Evolutionary conservation across 139 green algal species (phyloP).

Genomic region (Chlamydomonas sphaeroides): DNA sequence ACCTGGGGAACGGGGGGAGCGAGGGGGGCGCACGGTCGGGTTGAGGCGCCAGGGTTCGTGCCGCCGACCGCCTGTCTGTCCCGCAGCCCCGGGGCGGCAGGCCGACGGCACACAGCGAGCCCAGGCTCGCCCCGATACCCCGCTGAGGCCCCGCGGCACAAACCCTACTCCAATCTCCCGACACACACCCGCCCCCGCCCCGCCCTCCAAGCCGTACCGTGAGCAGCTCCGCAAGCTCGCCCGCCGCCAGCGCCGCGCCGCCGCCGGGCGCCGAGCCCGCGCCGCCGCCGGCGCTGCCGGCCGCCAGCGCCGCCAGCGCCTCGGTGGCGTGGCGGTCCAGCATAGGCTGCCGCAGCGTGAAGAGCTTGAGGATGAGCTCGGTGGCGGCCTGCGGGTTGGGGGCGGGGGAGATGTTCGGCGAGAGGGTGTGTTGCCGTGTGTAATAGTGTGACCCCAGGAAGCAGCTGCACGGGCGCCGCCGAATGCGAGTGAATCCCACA

Average conservation of each 20-base stretch:
- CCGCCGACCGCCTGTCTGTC: no score
- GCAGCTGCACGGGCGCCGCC: no score
- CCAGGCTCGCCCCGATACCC: no score
- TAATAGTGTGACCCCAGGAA: no score
- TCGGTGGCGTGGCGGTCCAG: constrained; percentile 75
- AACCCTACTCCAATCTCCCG: no score
- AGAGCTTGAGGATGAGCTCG: constrained; percentile 74
- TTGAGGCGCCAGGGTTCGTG: no score
- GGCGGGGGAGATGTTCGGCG: no score
- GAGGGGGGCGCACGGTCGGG: neutral
- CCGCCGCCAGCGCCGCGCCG: constrained; percentile 44
- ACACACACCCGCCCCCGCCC: neutral
- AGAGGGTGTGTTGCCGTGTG: no score
- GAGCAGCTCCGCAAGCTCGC: constrained; percentile 68
- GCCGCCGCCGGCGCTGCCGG: neutral
- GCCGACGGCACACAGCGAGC: no score
- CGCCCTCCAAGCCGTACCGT: constrained; percentile 35
- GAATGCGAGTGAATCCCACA: no score
- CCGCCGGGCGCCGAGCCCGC: neutral
- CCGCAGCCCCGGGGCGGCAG: no score
- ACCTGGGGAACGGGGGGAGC: neutral
- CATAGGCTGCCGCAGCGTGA: constrained; percentile 77
- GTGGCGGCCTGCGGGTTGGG: constrained; percentile 41
- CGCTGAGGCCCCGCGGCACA: no score
- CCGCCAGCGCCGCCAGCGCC: constrained; percentile 56